phyloP scores from a whole-genome alignment of 805 yeast species.

The Suhomyces pyralidae region DNA sequence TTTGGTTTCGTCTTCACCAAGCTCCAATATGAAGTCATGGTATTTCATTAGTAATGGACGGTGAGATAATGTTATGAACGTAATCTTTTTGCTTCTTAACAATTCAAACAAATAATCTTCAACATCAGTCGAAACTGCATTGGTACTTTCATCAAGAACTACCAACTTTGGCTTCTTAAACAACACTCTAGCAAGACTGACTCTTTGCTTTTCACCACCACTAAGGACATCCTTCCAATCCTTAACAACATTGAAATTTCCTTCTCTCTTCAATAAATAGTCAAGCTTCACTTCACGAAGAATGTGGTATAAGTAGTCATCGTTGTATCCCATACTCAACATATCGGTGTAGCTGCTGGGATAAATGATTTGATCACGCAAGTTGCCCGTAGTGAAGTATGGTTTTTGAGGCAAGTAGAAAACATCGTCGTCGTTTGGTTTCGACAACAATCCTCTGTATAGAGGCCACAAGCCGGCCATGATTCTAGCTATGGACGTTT shows the following conservation, averaged over 20 bases:
- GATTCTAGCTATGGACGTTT: slow-evolving; percentile 78
- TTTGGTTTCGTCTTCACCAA: slow-evolving; percentile 43
- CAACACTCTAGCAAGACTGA: slow-evolving; percentile 81
- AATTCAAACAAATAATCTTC: slow-evolving; percentile 83
- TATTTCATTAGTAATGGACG: slow-evolving; percentile 81
- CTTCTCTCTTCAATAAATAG: slow-evolving; percentile 69
- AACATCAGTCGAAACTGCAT: slow-evolving; percentile 85
- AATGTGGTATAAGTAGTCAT: slow-evolving; percentile 63
- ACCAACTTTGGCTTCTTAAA: slow-evolving; percentile 80
- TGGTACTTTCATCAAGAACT: slow-evolving; percentile 88
- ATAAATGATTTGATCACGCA: slow-evolving; percentile 88
- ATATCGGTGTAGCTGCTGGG: slow-evolving; percentile 79
- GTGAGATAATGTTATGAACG: slow-evolving; percentile 79
- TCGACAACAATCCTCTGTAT: slow-evolving; percentile 76
- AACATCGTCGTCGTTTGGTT: slow-evolving; percentile 67
- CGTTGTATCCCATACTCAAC: slow-evolving; percentile 67
- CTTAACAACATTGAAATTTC: slow-evolving; percentile 50
- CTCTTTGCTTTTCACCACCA: slow-evolving; percentile 95
- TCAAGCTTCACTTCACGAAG: slow-evolving; percentile 76
- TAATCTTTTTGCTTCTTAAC: slow-evolving; percentile 64
- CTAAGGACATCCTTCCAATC: slow-evolving; percentile 90
- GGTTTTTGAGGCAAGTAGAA: slow-evolving; percentile 83
- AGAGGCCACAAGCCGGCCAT: slow-evolving; percentile 92
- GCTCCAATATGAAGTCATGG: slow-evolving; percentile 72
- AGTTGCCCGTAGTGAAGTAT: slow-evolving; percentile 76